Conservation (phyloP, 2,329 filamentous ascomycete genomes). For the Paraphoma sp. region DNA sequence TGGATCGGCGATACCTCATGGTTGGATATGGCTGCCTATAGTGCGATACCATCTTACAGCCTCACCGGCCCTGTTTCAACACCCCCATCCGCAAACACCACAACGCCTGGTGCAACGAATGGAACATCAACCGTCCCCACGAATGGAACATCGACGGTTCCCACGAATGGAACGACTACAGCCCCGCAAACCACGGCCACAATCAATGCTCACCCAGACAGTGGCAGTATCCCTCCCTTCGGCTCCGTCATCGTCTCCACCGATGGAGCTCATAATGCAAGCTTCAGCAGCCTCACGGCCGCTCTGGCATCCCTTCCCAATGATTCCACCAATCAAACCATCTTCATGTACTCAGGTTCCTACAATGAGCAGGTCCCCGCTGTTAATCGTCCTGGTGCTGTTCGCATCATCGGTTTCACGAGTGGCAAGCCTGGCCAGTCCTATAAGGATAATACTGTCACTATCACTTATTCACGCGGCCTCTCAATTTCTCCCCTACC, state of each 20-base stretch:
- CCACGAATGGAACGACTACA: conserved; percentile 8
- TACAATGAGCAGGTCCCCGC: conserved; percentile 66
- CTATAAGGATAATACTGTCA: conserved; percentile 65
- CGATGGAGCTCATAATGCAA: conserved; percentile 35
- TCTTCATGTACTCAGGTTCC: conserved; percentile 66
- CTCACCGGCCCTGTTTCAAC: conserved; percentile 13
- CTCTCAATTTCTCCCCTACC: conserved; percentile 50
- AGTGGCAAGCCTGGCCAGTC: conserved; percentile 47
- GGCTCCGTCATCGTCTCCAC: conserved; percentile 53
- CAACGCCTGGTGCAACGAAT: conserved; percentile 5
- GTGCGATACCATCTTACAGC: conserved; percentile 38
- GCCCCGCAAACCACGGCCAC: conserved; percentile 28
- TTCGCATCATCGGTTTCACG: conserved; percentile 66
- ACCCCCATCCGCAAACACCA: not conserved
- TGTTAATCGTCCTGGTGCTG: conserved; percentile 52
- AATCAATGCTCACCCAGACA: conserved; percentile 48
- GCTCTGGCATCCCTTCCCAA: conserved; percentile 46
- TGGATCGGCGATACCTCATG: conserved; percentile 52
- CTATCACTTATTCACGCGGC: conserved; percentile 50
- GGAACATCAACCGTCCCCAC: conserved; percentile 15
- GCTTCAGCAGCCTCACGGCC: conserved; percentile 44
- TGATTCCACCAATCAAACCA: conserved; percentile 55
- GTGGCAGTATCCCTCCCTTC: conserved; percentile 50
- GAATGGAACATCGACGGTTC: conserved; percentile 23
- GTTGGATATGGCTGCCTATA: conserved; percentile 52